Evolutionary conservation across 2,329 filamentous ascomycete genomes (phyloP).

Genomic region (Microcera coccophila): DNA sequence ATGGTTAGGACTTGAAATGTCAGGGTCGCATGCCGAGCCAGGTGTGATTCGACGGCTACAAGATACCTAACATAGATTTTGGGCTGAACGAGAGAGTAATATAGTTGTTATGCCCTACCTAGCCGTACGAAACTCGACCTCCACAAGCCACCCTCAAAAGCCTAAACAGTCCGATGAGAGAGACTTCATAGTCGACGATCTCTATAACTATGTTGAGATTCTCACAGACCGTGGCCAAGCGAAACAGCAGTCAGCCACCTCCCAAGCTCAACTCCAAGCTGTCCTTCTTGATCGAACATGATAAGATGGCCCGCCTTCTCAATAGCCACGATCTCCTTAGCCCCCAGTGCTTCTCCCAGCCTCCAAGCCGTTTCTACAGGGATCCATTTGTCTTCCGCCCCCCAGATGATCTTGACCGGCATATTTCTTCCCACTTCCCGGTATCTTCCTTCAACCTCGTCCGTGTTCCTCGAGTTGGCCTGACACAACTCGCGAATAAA

Average conservation of each 20-base stretch:
- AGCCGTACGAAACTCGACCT: too few species aligned
- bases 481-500: slow-evolving; percentile 40
- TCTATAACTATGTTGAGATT: too few species aligned
- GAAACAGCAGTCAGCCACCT: slow-evolving; percentile 28
- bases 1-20: too few species aligned
- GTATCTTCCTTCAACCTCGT: slow-evolving; percentile 37
- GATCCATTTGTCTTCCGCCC: slow-evolving; percentile 41
- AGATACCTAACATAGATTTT: too few species aligned
- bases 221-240: too few species aligned
- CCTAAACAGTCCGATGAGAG: too few species aligned
- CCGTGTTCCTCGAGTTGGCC: slow-evolving; percentile 22
- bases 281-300: slow-evolving; percentile 41
- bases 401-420: slow-evolving; percentile 43
- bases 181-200: too few species aligned
- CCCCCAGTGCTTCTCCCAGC: slow-evolving; percentile 27
- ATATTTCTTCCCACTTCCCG: slow-evolving; percentile 31
- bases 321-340: slow-evolving; percentile 33
- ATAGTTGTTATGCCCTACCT: too few species aligned
- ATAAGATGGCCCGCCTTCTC: slow-evolving; percentile 40
- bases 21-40: too few species aligned
- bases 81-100: too few species aligned
- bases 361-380: slow-evolving; percentile 34
- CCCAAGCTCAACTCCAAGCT: slow-evolving; percentile 36
- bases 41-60: too few species aligned
- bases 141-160: too few species aligned